Evolutionary conservation across 2,329 filamentous ascomycete genomes (phyloP), one percentile per base, ranked within the genome.

Genomic region (Clarireedia hainanense): DNA sequence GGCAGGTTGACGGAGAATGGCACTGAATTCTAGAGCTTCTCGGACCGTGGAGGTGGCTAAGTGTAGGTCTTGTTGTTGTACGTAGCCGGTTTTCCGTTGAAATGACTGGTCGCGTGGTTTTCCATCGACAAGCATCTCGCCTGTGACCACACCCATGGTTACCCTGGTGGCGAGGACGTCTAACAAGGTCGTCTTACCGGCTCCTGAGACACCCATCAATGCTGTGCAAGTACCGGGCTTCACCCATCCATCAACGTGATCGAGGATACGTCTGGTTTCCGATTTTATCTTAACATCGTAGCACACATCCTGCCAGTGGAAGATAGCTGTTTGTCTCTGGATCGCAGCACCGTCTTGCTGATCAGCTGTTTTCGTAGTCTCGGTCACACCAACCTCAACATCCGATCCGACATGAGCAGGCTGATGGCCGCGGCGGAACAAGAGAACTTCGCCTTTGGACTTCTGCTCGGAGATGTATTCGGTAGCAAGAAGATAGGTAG

Each of bases 51-150:
- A 84, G 0, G 90, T 95, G 47, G 85, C 77, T 43, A 95, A 76
- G 68, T 96, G 91, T 14, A 96, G 78, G 79, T 96, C 91, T 69
- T 95, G 89, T 70, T 65, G 62, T 42, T 65, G 61, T 27, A 64
- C 91, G 65, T 95, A 95, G 45, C 91, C 91, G 60, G 89, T 95
- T 74, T 92, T 94, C 60, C 91, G 86, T 71, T 95, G 90, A 79
- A 96, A 96, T 0, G 83, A 47, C 80, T 83, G 42, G 75, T 78
- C 48, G 76, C 80, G 58, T 78, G 76, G 26, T 79, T 77, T 23
- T 15, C 81, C 81, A 60, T 84, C 78, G 6, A 84, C 80, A 78
- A 67, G 70, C 85, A 95, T 94, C 63, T 92, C 86, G 51, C 91
- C 91, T 4, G 81, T 83, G 51, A 96, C 89, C 7, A 95, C 86